A percentile compares a stretch with the other conserved stretches of the same genome.
Conservation (phyloP, 805 yeast species). For the Clavispora asparagi region DNA sequence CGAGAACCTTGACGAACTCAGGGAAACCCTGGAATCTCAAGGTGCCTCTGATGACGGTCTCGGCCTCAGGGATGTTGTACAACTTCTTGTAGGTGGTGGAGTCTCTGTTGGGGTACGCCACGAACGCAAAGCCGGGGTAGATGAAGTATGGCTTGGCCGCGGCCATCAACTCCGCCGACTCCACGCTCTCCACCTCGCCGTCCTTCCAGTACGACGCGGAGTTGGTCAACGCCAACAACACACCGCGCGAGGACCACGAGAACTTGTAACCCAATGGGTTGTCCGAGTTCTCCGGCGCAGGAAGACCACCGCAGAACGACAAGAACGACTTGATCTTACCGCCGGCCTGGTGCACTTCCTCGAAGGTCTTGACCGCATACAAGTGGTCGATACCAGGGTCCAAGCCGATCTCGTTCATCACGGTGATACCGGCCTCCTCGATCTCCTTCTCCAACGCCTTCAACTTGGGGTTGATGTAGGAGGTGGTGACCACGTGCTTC, state of each 20-base stretch:
- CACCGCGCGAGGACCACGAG: conserved; percentile 99
- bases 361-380: conserved; percentile 97
- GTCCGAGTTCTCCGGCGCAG: conserved; percentile 96
- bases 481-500: conserved; percentile 86
- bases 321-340: conserved; percentile 93
- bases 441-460: conserved; percentile 80
- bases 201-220: conserved; percentile 84
- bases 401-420: conserved; percentile 97
- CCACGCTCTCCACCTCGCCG: conserved; percentile 74
- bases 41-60: conserved; percentile 95
- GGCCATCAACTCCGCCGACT: conserved; percentile 90
- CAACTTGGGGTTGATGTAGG: conserved; percentile 93
- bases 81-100: conserved; percentile 90
- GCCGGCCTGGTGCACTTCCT: conserved; percentile 85
- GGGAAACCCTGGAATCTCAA: conserved; percentile 98
- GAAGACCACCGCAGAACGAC: conserved; percentile 98
- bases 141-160: conserved; percentile 92
- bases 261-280: conserved; percentile 98
- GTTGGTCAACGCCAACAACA: conserved; percentile 90
- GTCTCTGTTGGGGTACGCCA: conserved; percentile 97
- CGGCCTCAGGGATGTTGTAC: conserved; percentile 94
- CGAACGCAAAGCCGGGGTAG: conserved; percentile 93
- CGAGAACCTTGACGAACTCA: conserved; percentile 91
- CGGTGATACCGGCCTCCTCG: conserved; percentile 92
- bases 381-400: conserved; percentile 99